Percentiles rank a stretch among this genome's conserved stretches.
Conservation (phyloP, 2,329 filamentous ascomycete genomes). For the Aspergillus niger region DNA sequence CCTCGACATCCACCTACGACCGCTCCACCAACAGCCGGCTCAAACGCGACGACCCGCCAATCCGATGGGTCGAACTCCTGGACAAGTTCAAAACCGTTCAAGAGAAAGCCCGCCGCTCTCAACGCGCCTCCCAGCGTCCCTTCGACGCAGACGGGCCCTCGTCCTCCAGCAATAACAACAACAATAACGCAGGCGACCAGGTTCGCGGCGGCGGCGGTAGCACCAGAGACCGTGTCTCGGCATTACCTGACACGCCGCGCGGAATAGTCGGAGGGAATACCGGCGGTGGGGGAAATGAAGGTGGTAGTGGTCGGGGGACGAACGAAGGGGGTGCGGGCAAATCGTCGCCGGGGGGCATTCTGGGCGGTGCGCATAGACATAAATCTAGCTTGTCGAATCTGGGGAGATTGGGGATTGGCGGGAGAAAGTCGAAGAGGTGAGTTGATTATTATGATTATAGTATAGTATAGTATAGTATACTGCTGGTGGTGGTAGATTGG, state of each 20-base stretch:
- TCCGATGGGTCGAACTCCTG: slow-evolving; percentile 88
- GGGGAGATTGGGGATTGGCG: slow-evolving; percentile 70
- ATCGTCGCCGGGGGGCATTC: slow-evolving; percentile 26
- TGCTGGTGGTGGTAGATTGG: background rate
- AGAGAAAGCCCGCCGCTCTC: slow-evolving; percentile 74
- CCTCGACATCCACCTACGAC: slow-evolving; percentile 63
- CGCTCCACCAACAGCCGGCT: slow-evolving; percentile 68
- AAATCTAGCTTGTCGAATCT: slow-evolving; percentile 68
- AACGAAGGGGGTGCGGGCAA: slow-evolving; percentile 18
- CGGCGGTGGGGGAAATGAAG: slow-evolving; percentile 48
- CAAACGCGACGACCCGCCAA: slow-evolving; percentile 79
- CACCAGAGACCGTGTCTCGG: background rate
- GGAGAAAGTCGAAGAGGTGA: slow-evolving; percentile 55
- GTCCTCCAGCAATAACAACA: slow-evolving; percentile 25
- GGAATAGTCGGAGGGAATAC: slow-evolving; percentile 29
- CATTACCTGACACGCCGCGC: slow-evolving; percentile 38
- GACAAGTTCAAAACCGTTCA: slow-evolving; percentile 94
- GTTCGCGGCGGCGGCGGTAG: slow-evolving; percentile 4
- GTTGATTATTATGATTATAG: slow-evolving; percentile 6
- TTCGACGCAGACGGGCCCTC: slow-evolving; percentile 51
- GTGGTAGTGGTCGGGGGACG: slow-evolving; percentile 11
- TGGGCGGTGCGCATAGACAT: slow-evolving; percentile 56
- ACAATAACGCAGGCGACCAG: no score
- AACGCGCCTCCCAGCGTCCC: slow-evolving; percentile 53
- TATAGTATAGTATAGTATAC: no score